These are phyloP conservation scores for Rhodofomes roseus DNA, from an alignment of 1,284 basidiomycete genomes.

Conservation along the genomic window DNA sequence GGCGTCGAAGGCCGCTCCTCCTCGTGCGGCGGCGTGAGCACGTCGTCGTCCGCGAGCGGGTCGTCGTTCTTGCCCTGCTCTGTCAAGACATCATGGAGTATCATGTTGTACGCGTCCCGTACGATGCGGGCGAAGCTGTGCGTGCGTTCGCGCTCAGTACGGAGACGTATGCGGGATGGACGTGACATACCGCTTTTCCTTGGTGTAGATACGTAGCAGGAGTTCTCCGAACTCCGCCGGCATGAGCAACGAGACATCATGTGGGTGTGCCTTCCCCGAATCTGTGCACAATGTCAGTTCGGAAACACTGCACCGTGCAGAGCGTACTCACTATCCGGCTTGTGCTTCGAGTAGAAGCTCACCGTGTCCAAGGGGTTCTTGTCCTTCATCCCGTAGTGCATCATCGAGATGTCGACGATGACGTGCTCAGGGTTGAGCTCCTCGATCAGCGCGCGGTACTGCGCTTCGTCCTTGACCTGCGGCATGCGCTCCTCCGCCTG, in stretches of 20 bases:
- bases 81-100: constrained; percentile 36
- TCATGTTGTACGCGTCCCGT: constrained; percentile 61
- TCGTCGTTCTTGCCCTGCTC: background rate
- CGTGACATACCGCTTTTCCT: constrained; percentile 42
- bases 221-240: constrained; percentile 63
- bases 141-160: background rate
- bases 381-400: constrained; percentile 75
- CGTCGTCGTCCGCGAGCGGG: background rate
- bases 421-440: constrained; percentile 47
- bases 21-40: constrained; percentile 2
- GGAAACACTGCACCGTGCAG: background rate
- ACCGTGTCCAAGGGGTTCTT: constrained; percentile 65
- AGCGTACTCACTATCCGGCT: constrained; percentile 45
- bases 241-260: constrained; percentile 60
- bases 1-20: background rate
- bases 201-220: constrained; percentile 62
- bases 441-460: constrained; percentile 27
- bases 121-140: constrained; percentile 50
- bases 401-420: constrained; percentile 54
- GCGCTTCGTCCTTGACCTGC: constrained; percentile 8
- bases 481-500: constrained; percentile 26
- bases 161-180: background rate
- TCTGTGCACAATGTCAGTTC: constrained; percentile 27
- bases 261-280: constrained; percentile 40
- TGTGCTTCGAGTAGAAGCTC: constrained; percentile 71